Percentiles rank a stretch among this genome's conserved stretches.
phyloP scores from a whole-genome alignment of 352 stramenopile genomes.

The Globisporangium cystogenes region DNA sequence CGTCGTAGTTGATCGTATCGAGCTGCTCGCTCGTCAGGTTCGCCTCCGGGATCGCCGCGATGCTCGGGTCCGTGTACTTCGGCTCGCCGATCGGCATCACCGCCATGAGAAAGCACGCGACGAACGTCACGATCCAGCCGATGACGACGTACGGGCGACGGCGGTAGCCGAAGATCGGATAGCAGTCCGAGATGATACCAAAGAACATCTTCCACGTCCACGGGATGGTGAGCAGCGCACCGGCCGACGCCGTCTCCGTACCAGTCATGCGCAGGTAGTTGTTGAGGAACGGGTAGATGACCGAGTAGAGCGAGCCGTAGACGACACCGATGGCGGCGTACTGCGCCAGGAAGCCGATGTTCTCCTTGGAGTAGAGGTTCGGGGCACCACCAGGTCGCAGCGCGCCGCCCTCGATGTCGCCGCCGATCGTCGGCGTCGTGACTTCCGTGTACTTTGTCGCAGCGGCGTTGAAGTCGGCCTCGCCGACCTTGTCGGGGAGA shows the following conservation, averaged over 20 bases:
- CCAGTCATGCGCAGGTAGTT: slow-evolving; percentile 21
- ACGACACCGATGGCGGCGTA: slow-evolving; percentile 18
- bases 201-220: slow-evolving; percentile 55
- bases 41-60: slow-evolving; percentile 21
- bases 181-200: slow-evolving; percentile 45
- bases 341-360: slow-evolving; percentile 17
- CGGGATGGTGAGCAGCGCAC: slow-evolving; percentile 28
- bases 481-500: no score
- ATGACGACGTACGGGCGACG: slow-evolving; percentile 51
- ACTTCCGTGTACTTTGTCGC: no score
- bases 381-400: no score
- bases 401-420: no score
- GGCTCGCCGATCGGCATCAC: slow-evolving; percentile 27
- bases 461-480: no score
- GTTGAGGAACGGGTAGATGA: slow-evolving; percentile 25
- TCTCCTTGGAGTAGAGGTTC: slow-evolving; percentile 12
- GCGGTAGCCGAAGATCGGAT: slow-evolving; percentile 44
- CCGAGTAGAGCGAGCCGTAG: slow-evolving; percentile 9
- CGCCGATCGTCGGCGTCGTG: no score
- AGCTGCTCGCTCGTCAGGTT: no score
- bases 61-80: slow-evolving; percentile 44
- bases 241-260: background rate
- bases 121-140: slow-evolving; percentile 27
- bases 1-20: no score
- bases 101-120: slow-evolving; percentile 31